Base-by-base conservation (phyloP, 495 filamentous ascomycete species). In the Lasiosphaeria miniovina region DNA sequence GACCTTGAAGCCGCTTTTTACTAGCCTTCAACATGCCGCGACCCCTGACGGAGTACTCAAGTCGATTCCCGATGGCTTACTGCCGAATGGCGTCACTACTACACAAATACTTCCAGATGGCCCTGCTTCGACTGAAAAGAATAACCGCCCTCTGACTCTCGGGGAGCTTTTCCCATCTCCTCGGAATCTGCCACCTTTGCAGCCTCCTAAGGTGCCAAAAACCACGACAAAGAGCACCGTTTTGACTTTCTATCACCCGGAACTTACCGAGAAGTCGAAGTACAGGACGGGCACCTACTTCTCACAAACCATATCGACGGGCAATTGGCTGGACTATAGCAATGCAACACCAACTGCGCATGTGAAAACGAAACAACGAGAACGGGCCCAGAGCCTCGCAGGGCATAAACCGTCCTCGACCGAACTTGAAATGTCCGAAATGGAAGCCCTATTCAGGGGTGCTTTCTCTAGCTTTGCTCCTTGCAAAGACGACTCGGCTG, bases 401-500 rank as follows among this genome's bases (percentile, higher is more conserved):
- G 86, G 87, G 45, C 69, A 76, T 48, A 85, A 85, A 56, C 79
- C 79, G 14, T 78, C 82, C 0, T 70, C 77, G 1, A 72, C 68
- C 4, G 81, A 84, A 53, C 75, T 84, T 2, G 77, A 84, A 54
- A 78, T 84, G 62, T 80, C 82, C 24, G 86, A 88, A 70, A 79
- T 88, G 66, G 88, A 91, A 35, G 83, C 89, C 4, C 75, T 92
- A 33, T 89, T 95, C 62, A 82, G 90, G 46, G 86, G 90, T 52
- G 90, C 87, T 6, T 96, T 92, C 69, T 95, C 91, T 0, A 89
- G 88, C 59, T 96, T 96, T 75, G 91, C 91, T 10, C 93, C 93
- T 5, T 85, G 82, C 53, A 86, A 85, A 58, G 93, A 97, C 66
- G 90, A 94, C 68, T 83, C 88, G 4, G 83, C 80, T 4, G 85